Conservation (phyloP, 306 rosid genomes). For the Sicyos edulis region DNA sequence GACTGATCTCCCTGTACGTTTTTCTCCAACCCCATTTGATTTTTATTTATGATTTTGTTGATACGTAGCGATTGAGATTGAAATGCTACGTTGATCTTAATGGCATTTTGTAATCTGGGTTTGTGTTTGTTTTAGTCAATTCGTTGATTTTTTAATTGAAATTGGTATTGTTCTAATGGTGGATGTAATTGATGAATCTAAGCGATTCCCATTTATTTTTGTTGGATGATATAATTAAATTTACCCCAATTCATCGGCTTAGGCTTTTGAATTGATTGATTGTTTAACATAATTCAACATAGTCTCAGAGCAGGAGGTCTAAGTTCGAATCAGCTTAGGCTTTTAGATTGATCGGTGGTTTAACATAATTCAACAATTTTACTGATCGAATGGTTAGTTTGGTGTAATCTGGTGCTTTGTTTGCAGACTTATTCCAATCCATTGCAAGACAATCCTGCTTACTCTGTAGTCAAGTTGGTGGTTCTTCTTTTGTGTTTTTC, state of each 20-base stretch:
- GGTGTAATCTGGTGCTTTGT: neutral
- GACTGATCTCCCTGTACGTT: constrained; percentile 38
- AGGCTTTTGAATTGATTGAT: too few relatives aligned
- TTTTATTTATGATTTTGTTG: neutral
- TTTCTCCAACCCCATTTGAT: constrained; percentile 1
- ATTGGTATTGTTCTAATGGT: neutral
- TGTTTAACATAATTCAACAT: too few relatives aligned
- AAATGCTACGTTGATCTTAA: neutral
- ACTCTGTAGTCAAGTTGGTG: constrained; percentile 83
- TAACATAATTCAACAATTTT: too few relatives aligned
- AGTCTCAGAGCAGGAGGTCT: too few relatives aligned
- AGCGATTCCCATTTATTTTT: neutral
- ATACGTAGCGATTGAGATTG: neutral
- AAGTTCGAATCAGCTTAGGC: too few relatives aligned
- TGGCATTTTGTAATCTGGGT: neutral
- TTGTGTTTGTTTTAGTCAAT: neutral
- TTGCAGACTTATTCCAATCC: constrained; percentile 74
- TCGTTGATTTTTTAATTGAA: neutral
- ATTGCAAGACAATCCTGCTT: constrained; percentile 84
- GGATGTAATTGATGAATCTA: neutral
- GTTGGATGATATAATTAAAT: too few relatives aligned
- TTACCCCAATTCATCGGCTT: too few relatives aligned
- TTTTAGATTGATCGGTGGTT: too few relatives aligned
- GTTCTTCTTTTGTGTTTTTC: neutral
- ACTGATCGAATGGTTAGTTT: neutral